Percentiles rank a stretch among this genome's conserved stretches.
phyloP scores from a whole-genome alignment of 495 filamentous ascomycete genomes.

The Penicillium soppii region DNA sequence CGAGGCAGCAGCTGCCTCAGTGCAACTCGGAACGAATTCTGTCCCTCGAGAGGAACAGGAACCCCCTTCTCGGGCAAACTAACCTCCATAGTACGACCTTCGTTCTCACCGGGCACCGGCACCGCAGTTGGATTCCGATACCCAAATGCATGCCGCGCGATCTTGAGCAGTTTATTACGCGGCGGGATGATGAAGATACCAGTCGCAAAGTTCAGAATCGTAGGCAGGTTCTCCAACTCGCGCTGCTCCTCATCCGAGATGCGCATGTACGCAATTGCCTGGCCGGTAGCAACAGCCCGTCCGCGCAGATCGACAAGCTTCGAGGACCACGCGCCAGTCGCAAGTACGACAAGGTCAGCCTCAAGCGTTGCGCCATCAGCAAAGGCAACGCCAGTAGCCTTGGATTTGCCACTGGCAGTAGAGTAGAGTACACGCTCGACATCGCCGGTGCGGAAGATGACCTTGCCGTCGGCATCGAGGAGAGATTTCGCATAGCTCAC shows the following conservation, averaged over 20 bases:
- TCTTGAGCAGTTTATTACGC: slow-evolving; percentile 66
- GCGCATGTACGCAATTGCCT: slow-evolving; percentile 73
- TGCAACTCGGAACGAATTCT: slow-evolving; percentile 58
- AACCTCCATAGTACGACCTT: slow-evolving; percentile 32
- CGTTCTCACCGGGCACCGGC: slow-evolving; percentile 31
- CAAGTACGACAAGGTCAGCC: slow-evolving; percentile 75
- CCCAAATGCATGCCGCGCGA: slow-evolving; percentile 80
- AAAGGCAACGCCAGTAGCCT: slow-evolving; percentile 52
- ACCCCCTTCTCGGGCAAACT: slow-evolving; percentile 39
- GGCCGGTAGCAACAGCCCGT: slow-evolving; percentile 72
- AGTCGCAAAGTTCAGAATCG: slow-evolving; percentile 73
- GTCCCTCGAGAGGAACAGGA: slow-evolving; percentile 58
- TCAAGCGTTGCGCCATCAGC: slow-evolving; percentile 50
- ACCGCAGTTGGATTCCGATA: slow-evolving; percentile 67
- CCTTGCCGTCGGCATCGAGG: slow-evolving; percentile 57
- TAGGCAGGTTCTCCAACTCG: slow-evolving; percentile 62
- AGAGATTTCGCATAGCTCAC: slow-evolving; percentile 69
- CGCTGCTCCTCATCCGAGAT: slow-evolving; percentile 68
- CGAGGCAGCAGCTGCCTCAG: slow-evolving; percentile 62
- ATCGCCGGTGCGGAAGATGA: slow-evolving; percentile 62
- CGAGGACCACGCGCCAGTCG: slow-evolving; percentile 83
- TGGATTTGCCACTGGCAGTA: slow-evolving; percentile 27
- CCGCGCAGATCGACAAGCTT: slow-evolving; percentile 76
- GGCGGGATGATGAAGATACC: slow-evolving; percentile 87
- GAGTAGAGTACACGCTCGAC: slow-evolving; percentile 55